phyloP scores from a whole-genome alignment of 2,329 filamentous ascomycete genomes.

The Penicillium sclerotiorum region DNA sequence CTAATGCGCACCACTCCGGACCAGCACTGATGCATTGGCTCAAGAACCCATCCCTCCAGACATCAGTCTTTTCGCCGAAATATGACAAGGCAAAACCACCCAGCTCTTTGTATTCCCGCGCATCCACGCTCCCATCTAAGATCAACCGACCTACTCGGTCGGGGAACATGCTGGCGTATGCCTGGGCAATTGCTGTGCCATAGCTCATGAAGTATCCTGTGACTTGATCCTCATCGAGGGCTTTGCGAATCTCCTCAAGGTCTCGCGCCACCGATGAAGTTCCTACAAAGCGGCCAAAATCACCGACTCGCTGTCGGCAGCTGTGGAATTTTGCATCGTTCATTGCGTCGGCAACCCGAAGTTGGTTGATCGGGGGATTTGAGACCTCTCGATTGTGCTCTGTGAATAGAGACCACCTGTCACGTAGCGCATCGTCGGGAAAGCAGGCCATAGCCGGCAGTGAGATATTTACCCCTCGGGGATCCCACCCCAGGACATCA shows the following conservation, averaged over 20 bases:
- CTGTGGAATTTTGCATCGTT: conserved; percentile 20
- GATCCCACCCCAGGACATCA: conserved; percentile 21
- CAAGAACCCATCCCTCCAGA: conserved; percentile 19
- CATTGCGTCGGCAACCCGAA: conserved; percentile 17
- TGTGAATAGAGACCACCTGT: conserved; percentile 18
- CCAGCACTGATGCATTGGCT: conserved; percentile 19
- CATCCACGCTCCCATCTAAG: conserved; percentile 20
- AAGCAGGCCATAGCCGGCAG: conserved; percentile 16
- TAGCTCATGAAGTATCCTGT: conserved; percentile 21
- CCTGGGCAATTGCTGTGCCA: conserved; percentile 21
- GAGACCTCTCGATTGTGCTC: conserved; percentile 16
- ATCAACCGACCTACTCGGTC: conserved; percentile 16
- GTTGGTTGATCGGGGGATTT: conserved; percentile 2
- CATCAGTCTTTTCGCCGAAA: conserved; percentile 18
- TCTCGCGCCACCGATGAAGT: conserved; percentile 19
- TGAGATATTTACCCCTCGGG: conserved; percentile 20
- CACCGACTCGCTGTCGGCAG: conserved; percentile 17
- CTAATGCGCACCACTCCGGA: conserved; percentile 17
- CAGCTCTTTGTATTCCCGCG: conserved; percentile 14
- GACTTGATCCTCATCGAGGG: conserved; percentile 15
- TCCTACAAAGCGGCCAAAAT: conserved; percentile 21
- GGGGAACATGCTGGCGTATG: conserved; percentile 23
- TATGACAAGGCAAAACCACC: conserved; percentile 21
- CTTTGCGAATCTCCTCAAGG: conserved; percentile 20
- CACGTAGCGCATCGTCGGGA: conserved; percentile 11